These are phyloP conservation scores for Liquidambar formosana DNA, from an alignment of 164 flowering plant genomes.

Conservation along the genomic window DNA sequence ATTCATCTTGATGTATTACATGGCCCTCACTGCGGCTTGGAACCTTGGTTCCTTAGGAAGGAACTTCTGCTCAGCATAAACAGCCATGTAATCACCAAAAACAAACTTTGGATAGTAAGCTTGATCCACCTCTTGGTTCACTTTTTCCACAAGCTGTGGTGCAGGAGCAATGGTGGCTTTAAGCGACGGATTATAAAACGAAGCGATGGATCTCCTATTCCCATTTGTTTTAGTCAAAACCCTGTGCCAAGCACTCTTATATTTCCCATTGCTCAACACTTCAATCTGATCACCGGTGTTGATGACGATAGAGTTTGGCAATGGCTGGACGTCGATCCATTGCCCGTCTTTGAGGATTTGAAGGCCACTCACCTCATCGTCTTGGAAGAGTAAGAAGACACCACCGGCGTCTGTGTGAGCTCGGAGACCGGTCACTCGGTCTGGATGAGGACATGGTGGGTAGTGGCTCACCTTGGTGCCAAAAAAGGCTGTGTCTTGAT, in stretches of 20 bases:
- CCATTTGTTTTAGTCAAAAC: conserved; percentile 55
- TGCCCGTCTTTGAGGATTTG: conserved; percentile 79
- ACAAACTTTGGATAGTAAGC: conserved; percentile 73
- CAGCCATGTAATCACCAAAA: conserved; percentile 87
- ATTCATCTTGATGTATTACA: conserved; percentile 18
- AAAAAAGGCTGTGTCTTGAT: conserved; percentile 50
- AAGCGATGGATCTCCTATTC: conserved; percentile 80
- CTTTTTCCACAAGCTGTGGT: conserved; percentile 38
- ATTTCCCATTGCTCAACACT: conserved; percentile 81
- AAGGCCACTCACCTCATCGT: conserved; percentile 71
- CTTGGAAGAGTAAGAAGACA: conserved; percentile 86
- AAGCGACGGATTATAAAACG: conserved; percentile 80
- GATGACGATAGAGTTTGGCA: conserved; percentile 74
- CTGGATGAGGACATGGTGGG: conserved; percentile 83
- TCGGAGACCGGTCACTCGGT: conserved; percentile 67
- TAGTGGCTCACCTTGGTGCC: conserved; percentile 96
- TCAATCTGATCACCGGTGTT: conserved; percentile 95
- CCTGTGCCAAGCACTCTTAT: conserved; percentile 90
- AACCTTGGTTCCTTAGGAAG: conserved; percentile 89
- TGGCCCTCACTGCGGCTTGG: conserved; percentile 61
- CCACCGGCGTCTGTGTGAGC: conserved; percentile 97
- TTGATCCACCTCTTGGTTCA: conserved; percentile 16
- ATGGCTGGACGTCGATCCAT: conserved; percentile 88
- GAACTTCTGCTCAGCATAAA: conserved; percentile 81
- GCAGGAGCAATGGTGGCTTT: conserved; percentile 86